These are phyloP conservation scores for Candida fluviatilis DNA, from an alignment of 805 yeast genomes.

Conservation along the genomic window DNA sequence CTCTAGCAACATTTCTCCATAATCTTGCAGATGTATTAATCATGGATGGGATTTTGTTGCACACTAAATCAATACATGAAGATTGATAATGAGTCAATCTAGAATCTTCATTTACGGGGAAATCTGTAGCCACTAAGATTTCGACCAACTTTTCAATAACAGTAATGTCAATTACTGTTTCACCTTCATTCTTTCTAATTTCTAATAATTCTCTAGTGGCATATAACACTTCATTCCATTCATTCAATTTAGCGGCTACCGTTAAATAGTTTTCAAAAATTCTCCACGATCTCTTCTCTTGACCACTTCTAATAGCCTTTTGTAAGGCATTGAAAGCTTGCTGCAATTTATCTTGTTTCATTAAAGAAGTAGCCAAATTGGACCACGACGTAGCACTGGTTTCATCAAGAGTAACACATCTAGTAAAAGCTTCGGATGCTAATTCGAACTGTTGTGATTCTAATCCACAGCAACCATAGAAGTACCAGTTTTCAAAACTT, in stretches of 20 bases:
- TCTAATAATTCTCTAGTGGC: slow-evolving; percentile 67
- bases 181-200: slow-evolving; percentile 53
- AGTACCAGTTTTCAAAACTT: slow-evolving; percentile 79
- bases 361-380: slow-evolving; percentile 77
- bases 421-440: slow-evolving; percentile 88
- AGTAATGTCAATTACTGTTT: slow-evolving; percentile 67
- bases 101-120: slow-evolving; percentile 33
- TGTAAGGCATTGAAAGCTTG: slow-evolving; percentile 86
- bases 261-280: slow-evolving; percentile 84
- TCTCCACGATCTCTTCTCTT: slow-evolving; percentile 73
- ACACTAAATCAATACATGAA: slow-evolving; percentile 67
- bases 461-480: slow-evolving; percentile 87
- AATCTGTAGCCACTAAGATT: slow-evolving; percentile 51
- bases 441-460: slow-evolving; percentile 65
- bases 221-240: slow-evolving; percentile 82
- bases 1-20: slow-evolving; percentile 83
- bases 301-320: slow-evolving; percentile 68
- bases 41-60: slow-evolving; percentile 62
- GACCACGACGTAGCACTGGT: slow-evolving; percentile 85
- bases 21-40: slow-evolving; percentile 63
- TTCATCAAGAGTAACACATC: slow-evolving; percentile 85
- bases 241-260: slow-evolving; percentile 76
- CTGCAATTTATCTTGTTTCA: slow-evolving; percentile 56
- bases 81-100: slow-evolving; percentile 60
- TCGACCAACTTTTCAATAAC: slow-evolving; percentile 72